These are phyloP conservation scores for Trichoderma guizhouense DNA, from an alignment of 2,329 filamentous ascomycete species.

Conservation along the genomic window DNA sequence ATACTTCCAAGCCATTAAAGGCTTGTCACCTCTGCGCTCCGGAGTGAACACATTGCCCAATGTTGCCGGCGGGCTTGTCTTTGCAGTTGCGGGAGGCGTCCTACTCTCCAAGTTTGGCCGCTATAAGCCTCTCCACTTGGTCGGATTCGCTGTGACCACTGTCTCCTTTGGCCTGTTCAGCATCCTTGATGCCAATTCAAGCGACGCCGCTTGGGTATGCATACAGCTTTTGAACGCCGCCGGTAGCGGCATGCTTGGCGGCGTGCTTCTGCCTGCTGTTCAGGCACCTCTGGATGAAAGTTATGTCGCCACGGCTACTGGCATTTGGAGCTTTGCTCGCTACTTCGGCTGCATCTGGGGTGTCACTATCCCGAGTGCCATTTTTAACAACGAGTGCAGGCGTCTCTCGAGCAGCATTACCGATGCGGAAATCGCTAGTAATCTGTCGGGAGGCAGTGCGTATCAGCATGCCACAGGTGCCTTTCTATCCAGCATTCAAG, in stretches of 20 bases:
- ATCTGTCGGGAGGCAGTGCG: not conserved
- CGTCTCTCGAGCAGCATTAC: not conserved
- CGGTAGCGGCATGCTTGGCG: not conserved
- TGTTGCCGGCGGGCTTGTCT: not conserved
- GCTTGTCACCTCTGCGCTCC: not conserved
- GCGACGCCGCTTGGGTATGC: not conserved
- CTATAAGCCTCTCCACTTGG: not conserved
- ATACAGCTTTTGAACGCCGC: not conserved
- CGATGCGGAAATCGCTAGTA: not conserved
- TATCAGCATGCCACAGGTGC: constrained; percentile 4
- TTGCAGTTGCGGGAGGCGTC: not conserved
- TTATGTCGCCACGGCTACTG: not conserved
- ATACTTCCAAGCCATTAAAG: constrained; percentile 8
- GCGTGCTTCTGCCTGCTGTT: not conserved
- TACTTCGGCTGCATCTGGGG: constrained; percentile 11
- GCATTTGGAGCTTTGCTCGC: not conserved
- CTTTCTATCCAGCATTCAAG: not conserved
- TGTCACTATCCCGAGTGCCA: not conserved
- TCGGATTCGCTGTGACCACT: not conserved
- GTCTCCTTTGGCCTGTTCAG: not conserved
- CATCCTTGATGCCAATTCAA: not conserved
- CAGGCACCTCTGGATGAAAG: not conserved
- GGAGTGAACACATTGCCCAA: not conserved
- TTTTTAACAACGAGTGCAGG: constrained; percentile 12
- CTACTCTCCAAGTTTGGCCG: not conserved